A percentile compares a stretch with the other conserved stretches of the same genome.
Evolutionary conservation across 2,329 filamentous ascomycete species (phyloP).

Genomic region (Elsinoe ampelina): DNA sequence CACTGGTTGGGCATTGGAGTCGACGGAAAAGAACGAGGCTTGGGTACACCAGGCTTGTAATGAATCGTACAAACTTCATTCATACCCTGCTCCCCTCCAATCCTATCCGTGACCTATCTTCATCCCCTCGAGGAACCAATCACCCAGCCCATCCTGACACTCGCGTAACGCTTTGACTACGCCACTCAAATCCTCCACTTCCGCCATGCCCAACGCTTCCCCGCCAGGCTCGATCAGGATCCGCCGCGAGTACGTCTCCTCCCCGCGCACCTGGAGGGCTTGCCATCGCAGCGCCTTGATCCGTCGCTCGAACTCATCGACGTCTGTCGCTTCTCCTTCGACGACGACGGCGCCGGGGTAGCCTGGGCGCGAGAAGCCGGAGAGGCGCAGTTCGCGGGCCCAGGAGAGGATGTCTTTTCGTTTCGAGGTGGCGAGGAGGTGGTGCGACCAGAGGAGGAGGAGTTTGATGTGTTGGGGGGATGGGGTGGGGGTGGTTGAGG

Average conservation of each 20-base stretch:
- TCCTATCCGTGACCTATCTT: slow-evolving; percentile 15
- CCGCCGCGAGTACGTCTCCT: slow-evolving; percentile 9
- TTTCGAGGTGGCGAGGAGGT: slow-evolving; percentile 17
- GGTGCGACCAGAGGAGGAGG: slow-evolving; percentile 17
- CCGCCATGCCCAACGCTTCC: slow-evolving; percentile 12
- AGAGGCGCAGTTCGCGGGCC: slow-evolving; percentile 14
- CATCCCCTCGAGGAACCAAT: slow-evolving; percentile 17
- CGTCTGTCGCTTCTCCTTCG: slow-evolving; percentile 14
- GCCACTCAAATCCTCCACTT: slow-evolving; percentile 16
- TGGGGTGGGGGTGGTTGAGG: not conserved
- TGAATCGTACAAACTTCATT: slow-evolving; percentile 10
- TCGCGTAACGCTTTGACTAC: slow-evolving; percentile 13
- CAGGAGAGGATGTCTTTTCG: slow-evolving; percentile 16
- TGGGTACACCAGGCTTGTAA: slow-evolving; percentile 10
- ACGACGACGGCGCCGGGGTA: slow-evolving; percentile 16
- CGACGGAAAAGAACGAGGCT: too few relatives aligned
- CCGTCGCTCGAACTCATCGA: slow-evolving; percentile 16
- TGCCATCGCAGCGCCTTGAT: slow-evolving; percentile 17
- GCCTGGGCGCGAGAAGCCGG: slow-evolving; percentile 15
- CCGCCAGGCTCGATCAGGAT: not conserved
- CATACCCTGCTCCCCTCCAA: slow-evolving; percentile 2
- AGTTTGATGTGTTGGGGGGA: slow-evolving; percentile 11
- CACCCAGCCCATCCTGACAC: slow-evolving; percentile 10
- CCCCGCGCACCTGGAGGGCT: slow-evolving; percentile 16
- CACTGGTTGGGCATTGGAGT: too few relatives aligned